These are phyloP conservation scores for Mycosphaerella sp. DNA, from an alignment of 2,329 filamentous ascomycete genomes.

Conservation along the genomic window DNA sequence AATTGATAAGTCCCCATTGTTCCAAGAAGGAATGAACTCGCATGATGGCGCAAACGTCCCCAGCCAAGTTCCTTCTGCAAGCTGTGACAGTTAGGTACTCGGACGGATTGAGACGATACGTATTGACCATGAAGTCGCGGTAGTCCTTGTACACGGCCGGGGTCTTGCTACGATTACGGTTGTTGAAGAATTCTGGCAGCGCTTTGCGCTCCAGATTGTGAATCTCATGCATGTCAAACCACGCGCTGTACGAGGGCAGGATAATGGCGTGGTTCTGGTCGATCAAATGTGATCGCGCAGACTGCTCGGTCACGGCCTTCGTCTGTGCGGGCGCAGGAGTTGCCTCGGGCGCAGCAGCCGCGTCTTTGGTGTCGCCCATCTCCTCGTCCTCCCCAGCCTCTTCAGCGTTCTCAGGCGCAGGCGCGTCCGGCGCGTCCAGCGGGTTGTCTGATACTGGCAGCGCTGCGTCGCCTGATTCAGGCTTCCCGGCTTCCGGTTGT, in stretches of 20 bases:
- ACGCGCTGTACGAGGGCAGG: slow-evolving; percentile 92
- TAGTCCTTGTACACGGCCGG: slow-evolving; percentile 98
- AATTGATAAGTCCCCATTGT: slow-evolving; percentile 98
- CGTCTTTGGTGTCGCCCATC: slow-evolving; percentile 57
- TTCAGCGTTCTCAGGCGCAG: slow-evolving; percentile 32
- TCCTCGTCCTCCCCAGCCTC: slow-evolving; percentile 30
- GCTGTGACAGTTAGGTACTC: slow-evolving; percentile 97
- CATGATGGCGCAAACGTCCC: slow-evolving; percentile 99
- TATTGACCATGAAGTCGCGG: slow-evolving; percentile 99
- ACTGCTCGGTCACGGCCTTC: slow-evolving; percentile 75
- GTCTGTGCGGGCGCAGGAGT: slow-evolving; percentile 48
- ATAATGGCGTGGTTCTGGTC: slow-evolving; percentile 94
- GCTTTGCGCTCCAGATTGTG: slow-evolving; percentile 90
- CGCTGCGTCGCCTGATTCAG: slow-evolving; percentile 1
- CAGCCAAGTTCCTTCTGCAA: slow-evolving; percentile 87
- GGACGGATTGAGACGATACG: slow-evolving; percentile 88
- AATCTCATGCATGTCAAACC: slow-evolving; percentile 97
- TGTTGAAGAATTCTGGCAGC: slow-evolving; percentile 97
- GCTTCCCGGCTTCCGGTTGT: not conserved
- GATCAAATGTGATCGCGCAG: slow-evolving; percentile 85
- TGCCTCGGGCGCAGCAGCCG: slow-evolving; percentile 23
- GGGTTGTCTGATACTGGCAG: slow-evolving; percentile 35
- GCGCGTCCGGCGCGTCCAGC: slow-evolving; percentile 34
- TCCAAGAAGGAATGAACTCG: slow-evolving; percentile 95
- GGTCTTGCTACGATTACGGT: slow-evolving; percentile 95